phyloP scores from a whole-genome alignment of 352 stramenopile species.

The Plasmopara muralis region DNA sequence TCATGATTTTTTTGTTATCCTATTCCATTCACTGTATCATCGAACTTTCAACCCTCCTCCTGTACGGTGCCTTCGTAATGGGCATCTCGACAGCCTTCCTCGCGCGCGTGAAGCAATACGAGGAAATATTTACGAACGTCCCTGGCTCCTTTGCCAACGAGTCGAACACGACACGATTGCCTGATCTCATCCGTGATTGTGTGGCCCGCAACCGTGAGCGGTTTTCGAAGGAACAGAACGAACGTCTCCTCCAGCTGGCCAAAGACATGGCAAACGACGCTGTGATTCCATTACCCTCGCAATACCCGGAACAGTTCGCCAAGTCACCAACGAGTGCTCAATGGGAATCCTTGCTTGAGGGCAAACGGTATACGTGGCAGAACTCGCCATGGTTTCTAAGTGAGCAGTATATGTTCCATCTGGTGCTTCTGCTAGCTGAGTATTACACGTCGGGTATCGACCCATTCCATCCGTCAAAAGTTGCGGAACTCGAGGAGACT shows the following conservation, averaged over 20 bases:
- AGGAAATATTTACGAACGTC: slow-evolving; percentile 42
- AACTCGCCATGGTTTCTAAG: slow-evolving; percentile 67
- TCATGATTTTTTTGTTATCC: no score
- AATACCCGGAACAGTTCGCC: slow-evolving; percentile 27
- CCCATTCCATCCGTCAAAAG: slow-evolving; percentile 60
- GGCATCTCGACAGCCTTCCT: slow-evolving; percentile 40
- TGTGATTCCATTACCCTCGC: slow-evolving; percentile 36
- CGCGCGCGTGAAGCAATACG: slow-evolving; percentile 25
- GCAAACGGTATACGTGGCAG: slow-evolving; percentile 56
- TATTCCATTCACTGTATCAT: no score
- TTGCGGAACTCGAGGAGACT: slow-evolving; percentile 39
- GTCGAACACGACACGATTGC: slow-evolving; percentile 52
- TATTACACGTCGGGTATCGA: slow-evolving; percentile 58
- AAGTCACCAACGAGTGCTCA: slow-evolving; percentile 38
- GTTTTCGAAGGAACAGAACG: slow-evolving; percentile 30
- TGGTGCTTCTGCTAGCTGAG: slow-evolving; percentile 51
- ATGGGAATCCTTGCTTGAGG: slow-evolving; percentile 38
- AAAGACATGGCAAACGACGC: slow-evolving; percentile 38
- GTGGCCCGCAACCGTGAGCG: slow-evolving; percentile 37
- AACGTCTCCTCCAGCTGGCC: slow-evolving; percentile 35
- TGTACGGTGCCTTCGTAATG: slow-evolving; percentile 4
- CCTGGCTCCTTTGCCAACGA: slow-evolving; percentile 59
- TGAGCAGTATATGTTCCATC: slow-evolving; percentile 73
- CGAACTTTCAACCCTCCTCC: no score
- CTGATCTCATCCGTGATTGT: slow-evolving; percentile 50